These are phyloP conservation scores for Litsea cubeba DNA, from an alignment of 164 flowering plant genomes.

Conservation along the genomic window DNA sequence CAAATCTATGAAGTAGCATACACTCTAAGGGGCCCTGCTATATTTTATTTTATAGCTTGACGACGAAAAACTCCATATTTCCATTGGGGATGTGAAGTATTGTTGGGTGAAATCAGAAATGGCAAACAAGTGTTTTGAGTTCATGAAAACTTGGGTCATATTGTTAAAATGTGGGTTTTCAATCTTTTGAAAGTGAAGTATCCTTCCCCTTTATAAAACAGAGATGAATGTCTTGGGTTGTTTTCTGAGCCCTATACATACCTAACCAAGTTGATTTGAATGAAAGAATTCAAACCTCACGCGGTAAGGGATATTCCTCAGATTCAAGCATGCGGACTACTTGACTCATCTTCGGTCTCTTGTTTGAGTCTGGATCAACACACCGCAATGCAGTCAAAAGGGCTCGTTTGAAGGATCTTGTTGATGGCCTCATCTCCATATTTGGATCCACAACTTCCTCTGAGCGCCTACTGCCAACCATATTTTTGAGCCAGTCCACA, in stretches of 20 bases:
- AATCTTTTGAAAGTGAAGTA: neutral
- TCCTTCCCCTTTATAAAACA: neutral
- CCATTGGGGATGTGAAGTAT: neutral
- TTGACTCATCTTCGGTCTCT: conserved; percentile 82
- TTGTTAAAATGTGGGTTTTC: too few species aligned
- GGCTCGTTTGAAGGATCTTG: conserved; percentile 66
- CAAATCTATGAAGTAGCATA: neutral
- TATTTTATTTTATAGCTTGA: neutral
- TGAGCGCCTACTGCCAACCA: conserved; percentile 73
- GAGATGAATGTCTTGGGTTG: neutral
- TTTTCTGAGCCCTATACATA: neutral
- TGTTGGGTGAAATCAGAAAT: too few species aligned
- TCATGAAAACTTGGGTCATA: too few species aligned
- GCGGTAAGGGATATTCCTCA: conserved; percentile 66
- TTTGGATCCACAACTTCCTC: conserved; percentile 83
- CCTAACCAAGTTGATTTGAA: neutral
- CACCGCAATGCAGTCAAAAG: conserved; percentile 80
- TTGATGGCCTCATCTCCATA: conserved; percentile 62
- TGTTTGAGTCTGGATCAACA: conserved; percentile 68
- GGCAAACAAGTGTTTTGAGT: too few species aligned
- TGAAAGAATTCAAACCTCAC: conserved; percentile 46
- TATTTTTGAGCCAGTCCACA: conserved; percentile 83
- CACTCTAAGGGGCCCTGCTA: neutral
- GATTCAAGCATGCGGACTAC: conserved; percentile 87
- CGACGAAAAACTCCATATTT: neutral